These are phyloP conservation scores for Chaetomium globosum DNA, from an alignment of 2,329 filamentous ascomycete genomes.

Conservation along the genomic window DNA sequence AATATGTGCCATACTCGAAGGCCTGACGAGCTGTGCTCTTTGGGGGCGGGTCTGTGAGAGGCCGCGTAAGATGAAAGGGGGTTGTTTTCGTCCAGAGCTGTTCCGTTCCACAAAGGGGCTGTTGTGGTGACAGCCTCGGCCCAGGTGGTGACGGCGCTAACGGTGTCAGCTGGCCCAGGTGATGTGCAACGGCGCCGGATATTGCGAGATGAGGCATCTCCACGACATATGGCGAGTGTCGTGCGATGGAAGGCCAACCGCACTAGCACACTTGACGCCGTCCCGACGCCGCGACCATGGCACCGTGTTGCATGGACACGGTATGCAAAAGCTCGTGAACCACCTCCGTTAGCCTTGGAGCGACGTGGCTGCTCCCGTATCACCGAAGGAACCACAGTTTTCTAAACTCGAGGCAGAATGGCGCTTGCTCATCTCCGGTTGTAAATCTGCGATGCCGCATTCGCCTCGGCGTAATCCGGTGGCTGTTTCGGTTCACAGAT, in stretches of 20 bases:
- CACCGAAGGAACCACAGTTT: neutral
- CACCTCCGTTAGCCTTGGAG: neutral
- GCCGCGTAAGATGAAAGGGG: constrained; percentile 20
- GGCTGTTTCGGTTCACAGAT: neutral
- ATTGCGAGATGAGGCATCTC: constrained; percentile 1
- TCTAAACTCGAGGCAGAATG: neutral
- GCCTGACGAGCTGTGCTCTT: neutral
- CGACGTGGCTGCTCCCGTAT: neutral
- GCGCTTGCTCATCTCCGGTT: neutral
- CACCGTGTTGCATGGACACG: neutral
- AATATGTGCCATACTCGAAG: neutral
- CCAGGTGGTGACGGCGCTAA: neutral
- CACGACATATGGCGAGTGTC: neutral
- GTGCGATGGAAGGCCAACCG: neutral
- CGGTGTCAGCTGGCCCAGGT: neutral
- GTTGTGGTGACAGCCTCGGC: constrained; percentile 8
- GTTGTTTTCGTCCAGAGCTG: neutral
- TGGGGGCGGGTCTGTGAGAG: constrained; percentile 3
- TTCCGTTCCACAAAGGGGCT: neutral
- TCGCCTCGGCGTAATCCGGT: neutral
- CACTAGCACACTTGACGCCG: neutral
- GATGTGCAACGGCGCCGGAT: neutral
- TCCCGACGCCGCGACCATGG: neutral
- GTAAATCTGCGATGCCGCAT: neutral
- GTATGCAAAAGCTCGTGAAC: neutral